Percentiles rank a stretch among this genome's conserved stretches.
phyloP scores from a whole-genome alignment of 495 filamentous ascomycete species.

The Elasticomyces elasticus region DNA sequence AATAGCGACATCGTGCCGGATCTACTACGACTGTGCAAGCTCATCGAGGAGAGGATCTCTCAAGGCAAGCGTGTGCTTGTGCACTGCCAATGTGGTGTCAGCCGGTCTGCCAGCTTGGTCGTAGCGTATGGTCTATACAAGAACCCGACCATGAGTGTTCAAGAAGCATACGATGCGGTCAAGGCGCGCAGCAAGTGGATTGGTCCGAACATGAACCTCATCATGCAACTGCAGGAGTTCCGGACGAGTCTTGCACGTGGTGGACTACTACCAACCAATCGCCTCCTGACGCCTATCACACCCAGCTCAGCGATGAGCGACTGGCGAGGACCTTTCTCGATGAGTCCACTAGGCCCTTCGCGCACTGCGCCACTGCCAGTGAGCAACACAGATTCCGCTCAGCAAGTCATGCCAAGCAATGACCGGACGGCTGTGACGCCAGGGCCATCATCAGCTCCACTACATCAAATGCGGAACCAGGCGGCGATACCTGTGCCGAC shows the following conservation, averaged over 20 bases:
- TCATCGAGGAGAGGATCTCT: conserved; percentile 67
- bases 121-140: conserved; percentile 95
- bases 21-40: conserved; percentile 70
- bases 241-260: conserved; percentile 51
- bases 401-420: background rate
- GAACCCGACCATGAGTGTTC: conserved; percentile 75
- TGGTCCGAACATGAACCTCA: conserved; percentile 94
- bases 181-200: conserved; percentile 91
- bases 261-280: conserved; percentile 15
- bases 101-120: conserved; percentile 89
- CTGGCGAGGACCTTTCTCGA: conserved; percentile 16
- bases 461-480: conserved; percentile 14
- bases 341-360: background rate
- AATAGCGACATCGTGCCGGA: conserved; percentile 92
- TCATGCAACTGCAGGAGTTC: conserved; percentile 95
- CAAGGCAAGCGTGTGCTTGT: conserved; percentile 80
- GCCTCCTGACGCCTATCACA: conserved; percentile 17
- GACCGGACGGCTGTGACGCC: conserved; percentile 7
- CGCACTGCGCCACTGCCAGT: conserved; percentile 4
- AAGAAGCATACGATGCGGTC: conserved; percentile 84
- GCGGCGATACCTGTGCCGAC: background rate
- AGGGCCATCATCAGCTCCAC: conserved; percentile 24
- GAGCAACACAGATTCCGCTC: background rate
- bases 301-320: conserved; percentile 19
- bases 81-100: conserved; percentile 93